Evolutionary conservation across 371 early-diverging fungal species (phyloP).

Genomic region (Lichtheimia hyalospora): DNA sequence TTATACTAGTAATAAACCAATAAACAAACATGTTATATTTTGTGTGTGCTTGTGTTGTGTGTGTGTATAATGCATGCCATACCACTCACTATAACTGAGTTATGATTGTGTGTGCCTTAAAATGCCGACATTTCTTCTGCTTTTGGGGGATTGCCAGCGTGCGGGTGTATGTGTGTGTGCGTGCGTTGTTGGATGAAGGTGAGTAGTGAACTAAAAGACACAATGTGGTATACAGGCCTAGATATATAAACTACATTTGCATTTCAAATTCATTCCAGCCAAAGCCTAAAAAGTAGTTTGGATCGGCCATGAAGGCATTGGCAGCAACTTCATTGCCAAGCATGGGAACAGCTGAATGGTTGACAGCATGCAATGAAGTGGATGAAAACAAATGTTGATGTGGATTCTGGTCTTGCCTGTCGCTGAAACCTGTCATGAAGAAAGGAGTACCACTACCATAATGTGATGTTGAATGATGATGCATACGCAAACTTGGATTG

Average conservation of each 20-base stretch:
- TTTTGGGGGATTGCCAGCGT: not conserved
- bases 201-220: not conserved
- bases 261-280: conserved; percentile 31
- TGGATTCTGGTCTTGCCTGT: conserved; percentile 50
- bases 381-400: conserved; percentile 31
- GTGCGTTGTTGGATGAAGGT: not conserved
- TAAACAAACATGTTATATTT: not conserved
- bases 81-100: no score
- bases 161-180: not conserved
- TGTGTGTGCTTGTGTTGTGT: not conserved
- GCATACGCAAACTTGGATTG: not conserved
- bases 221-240: not conserved
- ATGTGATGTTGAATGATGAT: not conserved
- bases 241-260: conserved; percentile 18
- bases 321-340: conserved; percentile 15
- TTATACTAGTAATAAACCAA: not conserved
- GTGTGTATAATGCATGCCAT: no score
- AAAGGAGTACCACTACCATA: not conserved
- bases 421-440: conserved; percentile 6
- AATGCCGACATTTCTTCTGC: no score
- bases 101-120: no score
- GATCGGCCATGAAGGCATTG: conserved; percentile 33
- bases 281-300: conserved; percentile 20
- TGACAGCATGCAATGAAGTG: conserved; percentile 26
- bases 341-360: conserved; percentile 22